Evolutionary conservation across 257 asterid genomes (phyloP).

Genomic region (Solanum arcanum): DNA sequence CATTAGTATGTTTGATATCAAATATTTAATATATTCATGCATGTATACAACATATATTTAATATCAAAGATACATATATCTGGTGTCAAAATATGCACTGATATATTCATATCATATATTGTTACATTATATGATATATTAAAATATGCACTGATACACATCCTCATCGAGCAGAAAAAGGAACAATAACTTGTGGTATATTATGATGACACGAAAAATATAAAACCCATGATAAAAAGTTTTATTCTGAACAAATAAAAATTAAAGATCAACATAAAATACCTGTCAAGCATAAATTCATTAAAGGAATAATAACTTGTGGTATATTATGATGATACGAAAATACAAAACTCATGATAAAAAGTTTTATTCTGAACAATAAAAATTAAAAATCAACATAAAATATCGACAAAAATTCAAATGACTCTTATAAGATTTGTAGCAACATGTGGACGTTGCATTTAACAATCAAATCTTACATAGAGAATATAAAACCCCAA

Average conservation of each 20-base stretch:
- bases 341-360: too few species aligned
- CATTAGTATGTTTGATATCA: neutral
- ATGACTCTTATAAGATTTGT: neutral
- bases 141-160: neutral
- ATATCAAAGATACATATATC: too few species aligned
- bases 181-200: too few species aligned
- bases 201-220: too few species aligned
- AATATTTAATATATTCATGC: neutral
- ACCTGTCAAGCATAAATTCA: neutral
- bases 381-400: neutral
- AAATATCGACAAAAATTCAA: too few species aligned
- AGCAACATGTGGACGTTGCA: neutral
- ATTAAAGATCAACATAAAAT: too few species aligned
- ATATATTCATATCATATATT: too few species aligned
- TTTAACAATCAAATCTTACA: neutral
- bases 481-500: neutral
- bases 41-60: too few species aligned
- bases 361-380: too few species aligned
- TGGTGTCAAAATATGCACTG: neutral
- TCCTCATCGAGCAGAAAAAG: neutral
- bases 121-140: neutral
- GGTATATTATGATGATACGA: too few species aligned
- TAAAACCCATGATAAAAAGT: too few species aligned
- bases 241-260: too few species aligned
- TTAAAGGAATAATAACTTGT: neutral